phyloP scores from a whole-genome alignment of 1,284 basidiomycete species.

The Jaminaea rosea region DNA sequence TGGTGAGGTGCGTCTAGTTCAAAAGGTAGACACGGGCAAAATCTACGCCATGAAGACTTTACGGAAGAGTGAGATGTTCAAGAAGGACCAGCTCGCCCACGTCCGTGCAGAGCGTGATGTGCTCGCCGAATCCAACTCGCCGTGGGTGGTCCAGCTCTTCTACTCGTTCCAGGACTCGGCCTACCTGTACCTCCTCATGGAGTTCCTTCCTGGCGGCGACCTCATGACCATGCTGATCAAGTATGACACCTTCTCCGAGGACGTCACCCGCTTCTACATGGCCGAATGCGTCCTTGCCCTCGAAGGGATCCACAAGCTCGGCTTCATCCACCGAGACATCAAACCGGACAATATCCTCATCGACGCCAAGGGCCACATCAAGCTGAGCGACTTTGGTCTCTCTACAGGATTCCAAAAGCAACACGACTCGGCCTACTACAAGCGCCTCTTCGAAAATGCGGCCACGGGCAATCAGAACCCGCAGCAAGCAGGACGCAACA shows the following conservation, averaged over 20 bases:
- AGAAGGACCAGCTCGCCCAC: slow-evolving; percentile 94
- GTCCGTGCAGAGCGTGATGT: slow-evolving; percentile 98
- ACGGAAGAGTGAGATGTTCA: slow-evolving; percentile 97
- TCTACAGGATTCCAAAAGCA: slow-evolving; percentile 92
- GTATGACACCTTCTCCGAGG: slow-evolving; percentile 97
- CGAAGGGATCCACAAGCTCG: slow-evolving; percentile 93
- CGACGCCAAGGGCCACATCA: slow-evolving; percentile 82
- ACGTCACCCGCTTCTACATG: slow-evolving; percentile 98
- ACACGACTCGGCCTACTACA: slow-evolving; percentile 89
- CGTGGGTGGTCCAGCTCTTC: slow-evolving; percentile 95
- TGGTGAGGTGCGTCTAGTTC: slow-evolving; percentile 90
- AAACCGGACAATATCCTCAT: slow-evolving; percentile 97
- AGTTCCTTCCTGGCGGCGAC: slow-evolving; percentile 94
- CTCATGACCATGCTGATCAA: slow-evolving; percentile 99
- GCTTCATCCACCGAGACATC: slow-evolving; percentile 95
- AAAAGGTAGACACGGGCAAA: slow-evolving; percentile 93
- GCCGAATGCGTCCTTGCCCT: slow-evolving; percentile 96
- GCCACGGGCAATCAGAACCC: slow-evolving; percentile 15
- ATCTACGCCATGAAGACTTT: slow-evolving; percentile 99
- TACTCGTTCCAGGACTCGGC: slow-evolving; percentile 97
- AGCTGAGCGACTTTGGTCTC: slow-evolving; percentile 90
- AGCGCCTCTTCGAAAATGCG: slow-evolving; percentile 67
- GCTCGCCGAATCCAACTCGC: slow-evolving; percentile 90
- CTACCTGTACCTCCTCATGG: slow-evolving; percentile 97
- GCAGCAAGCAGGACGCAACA: slow-evolving; percentile 39